Evolutionary conservation across 2,329 filamentous ascomycete genomes (phyloP), one percentile per base, ranked within the genome.

Genomic region (Colletotrichum paranaense): DNA sequence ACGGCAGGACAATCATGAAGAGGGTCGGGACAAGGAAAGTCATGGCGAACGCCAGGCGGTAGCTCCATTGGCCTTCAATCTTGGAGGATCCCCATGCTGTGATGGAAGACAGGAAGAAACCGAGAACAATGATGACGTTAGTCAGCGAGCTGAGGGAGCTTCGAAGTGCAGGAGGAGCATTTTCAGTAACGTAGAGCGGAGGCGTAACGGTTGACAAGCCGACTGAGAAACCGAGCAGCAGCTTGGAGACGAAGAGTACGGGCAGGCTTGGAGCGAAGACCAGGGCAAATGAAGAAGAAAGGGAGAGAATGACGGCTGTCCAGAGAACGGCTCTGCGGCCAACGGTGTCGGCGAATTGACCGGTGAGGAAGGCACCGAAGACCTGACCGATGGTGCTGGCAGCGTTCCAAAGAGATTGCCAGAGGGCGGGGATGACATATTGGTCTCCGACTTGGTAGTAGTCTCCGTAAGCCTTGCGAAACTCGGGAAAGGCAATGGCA

Each of bases 401-500:
- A 1, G 42, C 42, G 8, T 49, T 49, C 42, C 42, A 49, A 7
- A 49, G 19, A 49, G 42, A 49, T 49, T 49, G 42, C 42, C 42
- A 49, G 5, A 49, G 42, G 8, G 42, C 42, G 11, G 42, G 42
- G 4, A 49, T 49, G 4, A 49, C 42, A 49, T 49, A 49, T 49
- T 49, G 42, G 19, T 49, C 42, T 22, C 42, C 42, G 0, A 49
- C 42, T 19, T 49, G 42, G 7, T 49, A 49, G 8, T 49, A 49
- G 8, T 49, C 42, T 49, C 42, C 42, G 8, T 49, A 49, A 22
- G 42, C 42, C 8, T 49, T 80, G 22, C 80, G 74, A 16, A 82
- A 82, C 46, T 82, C 79, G 0, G 80, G 80, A 7, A 82, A 82
- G 1, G 81, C 81, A 19, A 83, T 80, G 2, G 80, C 81, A 16